Base-by-base conservation (phyloP, 106 monocot species). In the Dendrobium huoshanense region DNA sequence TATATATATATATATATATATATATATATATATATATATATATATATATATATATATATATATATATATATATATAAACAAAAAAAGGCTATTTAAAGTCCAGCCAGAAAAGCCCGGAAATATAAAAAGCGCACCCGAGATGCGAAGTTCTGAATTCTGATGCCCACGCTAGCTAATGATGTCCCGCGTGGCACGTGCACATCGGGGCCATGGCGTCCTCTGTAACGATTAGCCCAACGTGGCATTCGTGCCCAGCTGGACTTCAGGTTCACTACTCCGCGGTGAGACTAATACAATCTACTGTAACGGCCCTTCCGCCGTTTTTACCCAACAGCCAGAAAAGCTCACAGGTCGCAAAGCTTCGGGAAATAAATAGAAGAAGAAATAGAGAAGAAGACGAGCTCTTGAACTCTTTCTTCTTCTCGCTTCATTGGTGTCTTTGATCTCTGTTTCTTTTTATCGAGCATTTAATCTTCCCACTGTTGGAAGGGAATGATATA, bases 121-220 rank as follows among this genome's bases (percentile, higher is more conserved):
- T 37, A 48, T 48, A 7, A 48, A 11, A 48, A 51, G 51, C 51
- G 51, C 51, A 51, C 51, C 51, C 51, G 51, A 51, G 51, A 51
- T 13, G 51, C 51, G 13, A 51, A 51, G 15, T 13, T 15, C 37
- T n/a, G n/a, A n/a, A n/a, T n/a, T n/a, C n/a, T 51, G 9, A 9
- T 29, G 77, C 27, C 11, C 61, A 78, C 59, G 59, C 54, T 78
- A 61, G 40, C 78, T 78, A 25, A 61, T 78, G 55, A 78, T 59
- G 59, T 27, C 55, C 59, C 58, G 78, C 78, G 41, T 61, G 78
- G 37, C 59, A 58, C 41, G 78, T 11, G 59, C 37, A n/a, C 59
- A 11, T 40, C 40, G 40, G 4, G 40, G 4, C 48, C 48, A 20
- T 9, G 8, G 25, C n/a, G 44, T 15, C 18, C 75, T 17, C 42